Base-by-base conservation (phyloP, 2,329 filamentous ascomycete genomes). In the Nemania serpens region DNA sequence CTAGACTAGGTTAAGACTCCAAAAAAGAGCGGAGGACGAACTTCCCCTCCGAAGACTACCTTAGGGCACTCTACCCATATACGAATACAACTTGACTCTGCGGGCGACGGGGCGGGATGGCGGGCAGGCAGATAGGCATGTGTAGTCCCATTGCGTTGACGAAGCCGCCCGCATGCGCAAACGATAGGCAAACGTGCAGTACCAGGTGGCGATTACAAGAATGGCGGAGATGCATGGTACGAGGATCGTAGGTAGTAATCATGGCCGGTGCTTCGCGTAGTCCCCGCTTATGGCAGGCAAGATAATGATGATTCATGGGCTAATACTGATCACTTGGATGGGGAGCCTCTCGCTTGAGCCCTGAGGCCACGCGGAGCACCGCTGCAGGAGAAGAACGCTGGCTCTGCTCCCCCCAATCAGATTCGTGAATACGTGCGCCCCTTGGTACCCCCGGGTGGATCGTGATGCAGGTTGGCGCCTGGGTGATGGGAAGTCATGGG, bases 381-480 rank as follows among this genome's bases (percentile, higher is more conserved):
- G 39, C 25, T 46, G 55, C 50, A 47, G 49, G 45, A 52, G 41
- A 46, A 22, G 20, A 22, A 48, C 36, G 37, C 49, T 55, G 52
- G 50, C 33, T 54, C 60, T 46, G 60, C 47, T 61, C 36, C 54
- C 58, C 57, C 57, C 60, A 61, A 63, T 61, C 37, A 63, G 50
- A 55, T 45, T n/a, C 34, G 46, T 45, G 57, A 49, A 65, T 52
- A 41, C 43, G 62, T 59, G 52, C 51, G 29, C 25, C 50, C 50
- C 37, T 34, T 29, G 41, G 41, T 29, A 18, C 34, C 42, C 53
- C 34, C 34, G 15, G 53, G 63, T 65, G 63, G 60, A 65, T 59
- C 63, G 61, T 55, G 63, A 63, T 65, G 63, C 61, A 59, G 49
- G 63, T 56, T 54, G 60, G 63, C 63, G 63, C 59, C 55, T 63